A percentile compares a stretch with the other conserved stretches of the same genome.
phyloP scores from a whole-genome alignment of 176 grass and related monocot genomes.

The Chloris gayana region DNA sequence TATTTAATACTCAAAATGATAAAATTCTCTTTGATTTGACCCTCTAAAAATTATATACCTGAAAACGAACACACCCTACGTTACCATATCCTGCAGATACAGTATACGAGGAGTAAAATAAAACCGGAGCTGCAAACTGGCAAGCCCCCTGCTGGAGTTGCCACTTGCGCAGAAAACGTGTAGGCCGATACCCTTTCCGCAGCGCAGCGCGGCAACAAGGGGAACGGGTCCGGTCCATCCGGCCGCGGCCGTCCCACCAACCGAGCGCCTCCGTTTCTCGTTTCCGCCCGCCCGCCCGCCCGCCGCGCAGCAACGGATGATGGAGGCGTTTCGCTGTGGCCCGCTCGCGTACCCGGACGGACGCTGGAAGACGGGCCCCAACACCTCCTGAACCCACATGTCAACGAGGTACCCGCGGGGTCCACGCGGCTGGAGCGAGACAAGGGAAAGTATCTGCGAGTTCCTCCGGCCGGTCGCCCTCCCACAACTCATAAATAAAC shows the following conservation, averaged over 20 bases:
- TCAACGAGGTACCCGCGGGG: not conserved
- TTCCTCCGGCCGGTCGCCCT: not conserved
- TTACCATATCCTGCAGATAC: too few species aligned
- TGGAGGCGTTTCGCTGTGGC: not conserved
- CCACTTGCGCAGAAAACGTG: not conserved
- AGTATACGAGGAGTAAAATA: not conserved
- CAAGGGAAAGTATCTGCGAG: not conserved
- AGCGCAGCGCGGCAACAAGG: not conserved
- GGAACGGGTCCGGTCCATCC: not conserved
- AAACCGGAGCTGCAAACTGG: not conserved
- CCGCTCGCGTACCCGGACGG: not conserved
- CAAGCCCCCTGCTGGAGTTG: not conserved
- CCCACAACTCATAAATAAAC: slow-evolving; percentile 38
- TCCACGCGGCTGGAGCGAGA: not conserved
- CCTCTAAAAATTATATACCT: too few species aligned
- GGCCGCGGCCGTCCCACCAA: not conserved
- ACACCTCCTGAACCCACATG: rapidly evolving
- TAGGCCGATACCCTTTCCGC: not conserved
- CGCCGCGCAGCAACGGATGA: not conserved
- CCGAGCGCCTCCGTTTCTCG: not conserved
- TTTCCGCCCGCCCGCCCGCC: too few species aligned
- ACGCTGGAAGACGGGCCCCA: not conserved
- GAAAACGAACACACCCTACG: too few species aligned
- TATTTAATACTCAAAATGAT: too few species aligned
- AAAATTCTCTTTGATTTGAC: too few species aligned